These are phyloP conservation scores for Diutina siamensis DNA, from an alignment of 1,139 yeast species.

Conservation along the genomic window DNA sequence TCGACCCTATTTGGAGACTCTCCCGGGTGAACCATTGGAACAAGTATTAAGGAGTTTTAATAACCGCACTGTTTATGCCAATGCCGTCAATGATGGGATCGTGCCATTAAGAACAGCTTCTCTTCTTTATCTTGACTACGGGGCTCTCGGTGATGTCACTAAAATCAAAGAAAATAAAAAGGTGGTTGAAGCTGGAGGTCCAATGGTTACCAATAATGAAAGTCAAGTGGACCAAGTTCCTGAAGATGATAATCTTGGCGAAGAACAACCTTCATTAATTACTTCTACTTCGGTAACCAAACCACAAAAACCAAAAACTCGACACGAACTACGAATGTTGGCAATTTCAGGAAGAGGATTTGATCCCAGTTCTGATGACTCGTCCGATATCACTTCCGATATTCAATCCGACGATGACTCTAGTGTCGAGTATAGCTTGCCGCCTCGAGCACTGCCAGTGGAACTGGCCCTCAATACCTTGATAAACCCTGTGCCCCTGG, in stretches of 20 bases:
- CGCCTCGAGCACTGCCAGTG: conserved; percentile 34
- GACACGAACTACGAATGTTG: background rate
- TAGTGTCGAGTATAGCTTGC: conserved; percentile 12
- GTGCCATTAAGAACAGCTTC: conserved; percentile 18
- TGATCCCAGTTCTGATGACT: background rate
- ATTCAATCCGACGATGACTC: background rate
- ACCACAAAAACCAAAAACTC: background rate
- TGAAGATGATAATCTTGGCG: background rate
- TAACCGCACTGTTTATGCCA: conserved; percentile 17
- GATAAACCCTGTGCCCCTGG: conserved; percentile 33
- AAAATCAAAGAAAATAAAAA: conserved; percentile 2
- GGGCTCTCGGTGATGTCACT: conserved; percentile 12
- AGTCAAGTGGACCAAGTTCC: background rate
- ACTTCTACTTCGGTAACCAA: background rate
- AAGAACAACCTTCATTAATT: background rate
- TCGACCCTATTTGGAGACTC: conserved; percentile 15
- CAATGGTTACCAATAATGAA: background rate
- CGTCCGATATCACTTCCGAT: background rate
- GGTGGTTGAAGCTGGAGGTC: background rate
- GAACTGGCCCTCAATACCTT: conserved; percentile 32
- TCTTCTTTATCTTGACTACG: conserved; percentile 16
- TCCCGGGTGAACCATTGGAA: conserved; percentile 18
- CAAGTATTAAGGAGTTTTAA: conserved; percentile 12
- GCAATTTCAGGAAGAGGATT: conserved; percentile 1
- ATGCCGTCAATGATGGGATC: conserved; percentile 18